Percentiles rank a stretch among this genome's conserved stretches.
These are phyloP conservation scores for Kodamaea arcana DNA, from an alignment of 1,139 yeast species.

Conservation along the genomic window DNA sequence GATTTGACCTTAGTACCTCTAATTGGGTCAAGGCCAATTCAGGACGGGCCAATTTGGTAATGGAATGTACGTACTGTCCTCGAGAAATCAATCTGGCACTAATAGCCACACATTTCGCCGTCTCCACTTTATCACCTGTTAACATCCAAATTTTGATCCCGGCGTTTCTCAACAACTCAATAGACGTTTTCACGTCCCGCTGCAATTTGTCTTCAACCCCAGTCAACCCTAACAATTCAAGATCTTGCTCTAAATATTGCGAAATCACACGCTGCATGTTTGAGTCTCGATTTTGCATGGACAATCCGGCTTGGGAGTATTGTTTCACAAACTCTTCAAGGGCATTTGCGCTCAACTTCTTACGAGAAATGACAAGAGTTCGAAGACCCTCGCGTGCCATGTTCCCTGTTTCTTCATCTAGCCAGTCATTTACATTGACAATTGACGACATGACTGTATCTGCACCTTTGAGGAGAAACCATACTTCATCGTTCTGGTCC, in stretches of 20 bases:
- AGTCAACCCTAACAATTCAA: constrained; percentile 86
- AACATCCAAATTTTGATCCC: constrained; percentile 98
- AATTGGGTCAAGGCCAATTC: constrained; percentile 69
- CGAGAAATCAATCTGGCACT: constrained; percentile 88
- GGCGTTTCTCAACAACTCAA: constrained; percentile 90
- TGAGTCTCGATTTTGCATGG: constrained; percentile 76
- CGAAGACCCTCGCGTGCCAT: constrained; percentile 98
- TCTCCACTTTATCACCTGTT: constrained; percentile 98
- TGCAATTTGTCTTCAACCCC: constrained; percentile 98
- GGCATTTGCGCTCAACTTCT: constrained; percentile 50
- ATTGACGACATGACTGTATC: constrained; percentile 91
- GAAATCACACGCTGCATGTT: constrained; percentile 65
- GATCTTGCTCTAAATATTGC: constrained; percentile 71
- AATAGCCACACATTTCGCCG: constrained; percentile 94
- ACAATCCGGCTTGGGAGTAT: constrained; percentile 68
- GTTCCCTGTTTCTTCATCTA: constrained; percentile 94
- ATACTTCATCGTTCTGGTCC: constrained; percentile 64
- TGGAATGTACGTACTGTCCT: constrained; percentile 88
- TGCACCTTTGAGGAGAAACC: constrained; percentile 94
- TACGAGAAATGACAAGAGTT: constrained; percentile 88
- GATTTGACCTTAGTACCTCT: constrained; percentile 62
- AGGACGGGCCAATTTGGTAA: constrained; percentile 59
- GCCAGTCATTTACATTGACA: constrained; percentile 87
- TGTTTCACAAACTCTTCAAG: constrained; percentile 62
- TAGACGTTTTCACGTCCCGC: constrained; percentile 82